Base-by-base conservation (phyloP, 2,329 filamentous ascomycete genomes). In the Talaromyces marneffei region DNA sequence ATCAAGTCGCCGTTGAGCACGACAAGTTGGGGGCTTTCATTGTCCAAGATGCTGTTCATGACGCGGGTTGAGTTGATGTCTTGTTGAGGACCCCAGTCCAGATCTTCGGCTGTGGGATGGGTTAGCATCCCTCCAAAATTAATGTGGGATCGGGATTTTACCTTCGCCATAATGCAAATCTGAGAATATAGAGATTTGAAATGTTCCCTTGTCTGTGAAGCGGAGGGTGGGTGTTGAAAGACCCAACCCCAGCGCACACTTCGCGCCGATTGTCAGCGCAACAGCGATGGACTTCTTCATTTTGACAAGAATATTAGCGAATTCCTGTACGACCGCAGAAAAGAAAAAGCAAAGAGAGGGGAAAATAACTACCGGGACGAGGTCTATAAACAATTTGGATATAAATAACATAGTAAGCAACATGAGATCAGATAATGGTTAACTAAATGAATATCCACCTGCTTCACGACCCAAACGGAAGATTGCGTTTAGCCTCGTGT, bases 131-230 rank as follows among this genome's bases (percentile, higher is more conserved):
- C 20, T 37, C 35, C 3, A 4, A 25, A 27, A 50, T 35, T 42
- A 1, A 8, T 23, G 8, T 23, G 2, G 1, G 10, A 4, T 18
- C n/a, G 25, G 9, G n/a, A n/a, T 5, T 0, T 16, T 73, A 84
- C 84, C 82, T 72, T 91, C 88, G 9, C 87, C 88, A 69, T 88
- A 88, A 69, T 91, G 88, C 7, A 91, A 73, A 66, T 91, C 88
- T 29, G 84, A 82, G 63, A 91, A 88, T 12, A 91, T 80, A 1
- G 84, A 72, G 33, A 83, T 77, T 20, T 81, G 77, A 55, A 83
- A 81, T 4, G 66, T 70, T 4, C 69, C 70, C 55, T 71, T 57
- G n/a, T 63, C 46, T 0, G 63, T 66, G 29, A 72, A 71, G 20
- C 63, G 67, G 0, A 71, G 64, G 37, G 53, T 53, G 9, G 60